These are phyloP conservation scores for Jaltomata sinuosa DNA, from an alignment of 257 asterid species.

Conservation along the genomic window DNA sequence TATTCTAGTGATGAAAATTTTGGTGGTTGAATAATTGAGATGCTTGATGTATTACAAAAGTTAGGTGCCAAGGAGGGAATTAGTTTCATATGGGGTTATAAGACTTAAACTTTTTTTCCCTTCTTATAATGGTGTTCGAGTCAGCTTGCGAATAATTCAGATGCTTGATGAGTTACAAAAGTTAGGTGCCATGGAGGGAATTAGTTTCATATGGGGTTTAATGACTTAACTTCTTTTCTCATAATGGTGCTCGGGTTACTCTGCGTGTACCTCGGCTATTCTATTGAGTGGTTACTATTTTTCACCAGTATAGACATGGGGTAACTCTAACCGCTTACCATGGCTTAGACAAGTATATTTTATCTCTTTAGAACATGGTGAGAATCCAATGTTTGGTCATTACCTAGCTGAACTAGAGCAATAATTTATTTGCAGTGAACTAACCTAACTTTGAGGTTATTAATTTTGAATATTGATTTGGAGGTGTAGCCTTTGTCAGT, in stretches of 20 bases:
- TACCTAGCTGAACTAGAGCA: neutral
- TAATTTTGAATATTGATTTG: neutral
- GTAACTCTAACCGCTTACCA: neutral
- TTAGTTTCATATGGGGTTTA: neutral
- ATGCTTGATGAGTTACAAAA: neutral
- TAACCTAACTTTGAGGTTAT: neutral
- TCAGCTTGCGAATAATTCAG: conserved; percentile 1
- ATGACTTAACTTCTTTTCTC: neutral
- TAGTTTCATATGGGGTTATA: neutral
- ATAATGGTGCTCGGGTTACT: neutral
- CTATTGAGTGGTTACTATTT: neutral
- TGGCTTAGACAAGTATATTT: neutral
- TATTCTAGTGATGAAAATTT: neutral
- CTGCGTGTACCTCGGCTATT: neutral
- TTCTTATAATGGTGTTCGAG: neutral
- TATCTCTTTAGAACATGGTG: neutral
- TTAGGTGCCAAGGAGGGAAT: neutral
- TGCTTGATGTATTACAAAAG: neutral
- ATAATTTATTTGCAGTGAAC: neutral
- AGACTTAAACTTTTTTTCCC: neutral
- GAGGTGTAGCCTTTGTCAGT: neutral
- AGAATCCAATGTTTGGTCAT: neutral
- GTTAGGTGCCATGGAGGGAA: neutral
- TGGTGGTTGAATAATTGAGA: conserved; percentile 1
- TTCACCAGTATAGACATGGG: accelerated